Percentiles rank a stretch among this genome's conserved stretches.
Evolutionary conservation across 148 eudicot genomes (phyloP).

Genomic region (Rheum nobile): DNA sequence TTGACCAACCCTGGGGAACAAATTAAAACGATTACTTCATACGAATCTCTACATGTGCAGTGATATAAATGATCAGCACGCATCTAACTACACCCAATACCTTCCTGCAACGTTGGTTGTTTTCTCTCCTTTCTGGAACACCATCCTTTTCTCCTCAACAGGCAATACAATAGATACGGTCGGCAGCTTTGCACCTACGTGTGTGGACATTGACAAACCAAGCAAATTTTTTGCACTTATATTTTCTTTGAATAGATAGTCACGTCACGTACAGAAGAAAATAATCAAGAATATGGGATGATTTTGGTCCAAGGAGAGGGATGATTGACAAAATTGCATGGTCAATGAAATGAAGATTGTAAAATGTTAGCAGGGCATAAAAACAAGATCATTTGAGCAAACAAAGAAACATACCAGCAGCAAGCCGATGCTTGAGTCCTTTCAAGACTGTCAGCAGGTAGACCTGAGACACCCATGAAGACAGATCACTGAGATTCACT

Average conservation of each 20-base stretch:
- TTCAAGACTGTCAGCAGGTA: conserved; percentile 78
- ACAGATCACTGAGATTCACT: neutral
- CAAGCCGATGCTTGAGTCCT: conserved; percentile 93
- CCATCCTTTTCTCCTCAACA: conserved; percentile 43
- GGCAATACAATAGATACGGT: conserved; percentile 55
- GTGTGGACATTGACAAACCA: neutral
- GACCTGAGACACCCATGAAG: conserved; percentile 39
- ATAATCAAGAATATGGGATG: too few relatives aligned
- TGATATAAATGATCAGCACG: too few relatives aligned
- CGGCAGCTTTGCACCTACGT: conserved; percentile 76
- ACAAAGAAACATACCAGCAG: conserved; percentile 57
- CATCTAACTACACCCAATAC: too few relatives aligned
- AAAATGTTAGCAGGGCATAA: too few relatives aligned
- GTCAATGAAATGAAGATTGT: too few relatives aligned
- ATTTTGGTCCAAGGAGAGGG: too few relatives aligned
- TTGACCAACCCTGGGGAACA: conserved; percentile 58
- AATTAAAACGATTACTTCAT: conserved; percentile 9
- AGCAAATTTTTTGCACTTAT: too few relatives aligned
- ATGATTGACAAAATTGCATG: too few relatives aligned
- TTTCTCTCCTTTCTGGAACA: conserved; percentile 44
- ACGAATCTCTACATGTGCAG: neutral
- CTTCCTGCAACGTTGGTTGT: conserved; percentile 61
- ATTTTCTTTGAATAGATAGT: too few relatives aligned
- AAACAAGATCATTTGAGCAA: neutral
- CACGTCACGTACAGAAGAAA: too few relatives aligned